Evolutionary conservation across 768 basidiomycete species (phyloP).

Genomic region (Symmetrospora coprosmae): DNA sequence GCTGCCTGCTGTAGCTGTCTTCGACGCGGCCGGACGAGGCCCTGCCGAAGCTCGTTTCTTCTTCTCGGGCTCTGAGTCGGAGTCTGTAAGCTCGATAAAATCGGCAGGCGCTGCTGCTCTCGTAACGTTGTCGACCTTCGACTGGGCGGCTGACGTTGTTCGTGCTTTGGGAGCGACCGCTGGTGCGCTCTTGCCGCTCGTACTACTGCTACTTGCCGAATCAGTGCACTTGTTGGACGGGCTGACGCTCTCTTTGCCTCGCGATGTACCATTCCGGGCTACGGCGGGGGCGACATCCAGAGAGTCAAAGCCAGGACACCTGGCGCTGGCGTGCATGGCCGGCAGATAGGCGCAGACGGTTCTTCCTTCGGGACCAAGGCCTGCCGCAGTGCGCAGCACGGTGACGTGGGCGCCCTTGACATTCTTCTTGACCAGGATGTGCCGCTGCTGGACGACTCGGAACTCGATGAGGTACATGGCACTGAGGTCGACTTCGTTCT

Average conservation of each 20-base stretch:
- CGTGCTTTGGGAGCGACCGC: not conserved
- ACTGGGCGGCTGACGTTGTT: not conserved
- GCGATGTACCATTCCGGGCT: too few relatives aligned
- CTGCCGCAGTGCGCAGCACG: not conserved
- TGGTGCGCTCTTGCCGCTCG: too few relatives aligned
- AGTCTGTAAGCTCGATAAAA: too few relatives aligned
- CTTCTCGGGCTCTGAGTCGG: too few relatives aligned
- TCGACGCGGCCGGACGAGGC: not conserved
- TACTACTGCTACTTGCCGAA: not conserved
- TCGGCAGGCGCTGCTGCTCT: too few relatives aligned
- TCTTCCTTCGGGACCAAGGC: not conserved
- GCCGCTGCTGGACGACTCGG: not conserved
- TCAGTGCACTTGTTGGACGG: not conserved
- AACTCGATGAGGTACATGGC: not conserved
- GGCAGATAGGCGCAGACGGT: conserved; percentile 1
- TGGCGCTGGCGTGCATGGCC: not conserved
- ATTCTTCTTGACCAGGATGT: not conserved
- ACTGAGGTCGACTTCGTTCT: not conserved
- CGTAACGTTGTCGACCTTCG: not conserved
- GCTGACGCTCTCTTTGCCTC: not conserved
- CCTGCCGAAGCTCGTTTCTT: not conserved
- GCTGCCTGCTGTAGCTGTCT: not conserved
- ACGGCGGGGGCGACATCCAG: not conserved
- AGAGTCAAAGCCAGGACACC: not conserved
- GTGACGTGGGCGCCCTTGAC: not conserved